These are phyloP conservation scores for Diutina catenulata DNA, from an alignment of 1,139 yeast species.

Conservation along the genomic window DNA sequence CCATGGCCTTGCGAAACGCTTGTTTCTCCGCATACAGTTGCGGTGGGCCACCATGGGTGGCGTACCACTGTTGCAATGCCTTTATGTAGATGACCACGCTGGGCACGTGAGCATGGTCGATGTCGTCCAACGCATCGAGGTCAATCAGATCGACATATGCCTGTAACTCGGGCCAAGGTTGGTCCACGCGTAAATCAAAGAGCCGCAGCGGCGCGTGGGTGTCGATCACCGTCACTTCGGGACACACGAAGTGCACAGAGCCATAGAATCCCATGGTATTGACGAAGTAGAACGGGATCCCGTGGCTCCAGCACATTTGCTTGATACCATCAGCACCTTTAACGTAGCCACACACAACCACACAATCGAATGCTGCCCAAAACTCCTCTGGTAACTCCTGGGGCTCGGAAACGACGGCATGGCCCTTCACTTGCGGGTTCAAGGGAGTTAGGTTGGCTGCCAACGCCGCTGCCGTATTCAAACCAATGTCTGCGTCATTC, in stretches of 20 bases:
- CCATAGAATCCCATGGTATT: conserved; percentile 61
- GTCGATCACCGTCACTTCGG: conserved; percentile 55
- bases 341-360: conserved; percentile 32
- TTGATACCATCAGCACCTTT: conserved; percentile 10
- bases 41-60: conserved; percentile 26
- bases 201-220: conserved; percentile 59
- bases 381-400: conserved; percentile 12
- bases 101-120: conserved; percentile 62
- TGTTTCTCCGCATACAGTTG: conserved; percentile 33
- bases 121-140: conserved; percentile 31
- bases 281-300: conserved; percentile 43
- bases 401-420: conserved; percentile 14
- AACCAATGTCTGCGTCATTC: conserved; percentile 32
- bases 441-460: conserved; percentile 37
- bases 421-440: conserved; percentile 47
- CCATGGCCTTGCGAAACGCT: conserved; percentile 30
- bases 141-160: conserved; percentile 40
- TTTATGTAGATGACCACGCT: conserved; percentile 55
- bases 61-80: conserved; percentile 34
- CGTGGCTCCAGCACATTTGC: conserved; percentile 18
- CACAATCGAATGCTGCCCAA: conserved; percentile 18
- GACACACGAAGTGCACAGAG: conserved; percentile 36
- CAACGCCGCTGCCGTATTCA: conserved; percentile 26
- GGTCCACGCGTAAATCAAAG: conserved; percentile 58
- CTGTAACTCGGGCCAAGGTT: conserved; percentile 67